phyloP scores from a whole-genome alignment of 1,284 basidiomycete genomes.

The Ganoderma lingzhi region DNA sequence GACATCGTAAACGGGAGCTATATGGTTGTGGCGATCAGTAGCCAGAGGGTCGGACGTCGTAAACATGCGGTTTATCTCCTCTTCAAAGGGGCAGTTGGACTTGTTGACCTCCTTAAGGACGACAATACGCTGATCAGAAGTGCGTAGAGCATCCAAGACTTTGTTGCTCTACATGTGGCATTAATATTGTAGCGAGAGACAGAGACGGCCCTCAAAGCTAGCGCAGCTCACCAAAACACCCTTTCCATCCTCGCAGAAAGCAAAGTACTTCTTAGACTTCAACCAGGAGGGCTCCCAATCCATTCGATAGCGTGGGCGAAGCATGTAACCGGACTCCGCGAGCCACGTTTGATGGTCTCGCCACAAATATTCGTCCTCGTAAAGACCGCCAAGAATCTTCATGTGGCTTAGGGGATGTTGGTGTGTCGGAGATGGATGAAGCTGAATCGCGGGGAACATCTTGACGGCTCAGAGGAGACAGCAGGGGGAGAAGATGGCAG shows the following conservation, averaged over 20 bases:
- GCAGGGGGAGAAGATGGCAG: too few relatives aligned
- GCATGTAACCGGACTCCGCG: slow-evolving; percentile 25
- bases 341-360: slow-evolving; percentile 28
- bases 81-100: slow-evolving; percentile 20
- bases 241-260: slow-evolving; percentile 22
- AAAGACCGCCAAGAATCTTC: neutral
- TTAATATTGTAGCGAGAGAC: neutral
- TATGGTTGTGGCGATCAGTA: slow-evolving; percentile 38
- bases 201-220: neutral
- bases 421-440: neutral
- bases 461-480: neutral
- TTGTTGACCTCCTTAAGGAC: slow-evolving; percentile 15
- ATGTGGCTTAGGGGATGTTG: neutral
- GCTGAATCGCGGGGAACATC: neutral
- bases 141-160: slow-evolving; percentile 26
- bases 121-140: slow-evolving; percentile 22
- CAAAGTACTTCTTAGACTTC: slow-evolving; percentile 2
- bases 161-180: neutral
- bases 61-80: slow-evolving; percentile 24
- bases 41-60: slow-evolving; percentile 18
- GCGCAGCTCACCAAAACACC: neutral
- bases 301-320: slow-evolving; percentile 28
- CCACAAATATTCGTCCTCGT: slow-evolving; percentile 12
- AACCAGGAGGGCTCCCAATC: slow-evolving; percentile 30
- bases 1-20: slow-evolving; percentile 37